phyloP scores from a whole-genome alignment of 768 basidiomycete genomes.

The Suillus paluster region DNA sequence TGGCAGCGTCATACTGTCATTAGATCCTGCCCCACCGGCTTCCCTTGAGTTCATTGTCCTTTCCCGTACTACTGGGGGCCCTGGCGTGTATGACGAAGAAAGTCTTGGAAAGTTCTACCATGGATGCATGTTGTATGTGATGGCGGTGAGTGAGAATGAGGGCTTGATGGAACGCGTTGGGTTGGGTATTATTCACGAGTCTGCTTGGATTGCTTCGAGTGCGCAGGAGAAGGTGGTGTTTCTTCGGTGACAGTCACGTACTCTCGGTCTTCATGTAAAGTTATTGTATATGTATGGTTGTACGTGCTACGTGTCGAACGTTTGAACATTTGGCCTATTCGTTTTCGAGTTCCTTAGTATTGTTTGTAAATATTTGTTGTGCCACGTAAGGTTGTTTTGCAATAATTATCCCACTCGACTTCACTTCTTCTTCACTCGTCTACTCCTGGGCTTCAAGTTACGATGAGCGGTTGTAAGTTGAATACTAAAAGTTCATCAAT shows the following conservation, averaged over 20 bases:
- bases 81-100: conserved; percentile 18
- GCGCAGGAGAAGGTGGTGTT: not conserved
- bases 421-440: conserved; percentile 23
- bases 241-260: too few species aligned
- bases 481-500: not conserved
- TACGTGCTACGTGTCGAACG: too few species aligned
- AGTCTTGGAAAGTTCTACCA: conserved; percentile 16
- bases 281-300: not conserved
- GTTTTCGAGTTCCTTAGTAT: too few species aligned
- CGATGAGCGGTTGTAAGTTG: conserved; percentile 82
- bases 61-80: conserved; percentile 10
- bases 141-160: conserved; percentile 19
- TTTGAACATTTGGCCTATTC: too few species aligned
- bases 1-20: conserved; percentile 21
- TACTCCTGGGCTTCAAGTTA: conserved; percentile 36
- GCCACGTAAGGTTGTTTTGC: conserved; percentile 5
- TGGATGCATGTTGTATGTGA: conserved; percentile 24
- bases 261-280: too few species aligned
- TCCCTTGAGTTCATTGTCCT: conserved; percentile 22
- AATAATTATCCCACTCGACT: conserved; percentile 7
- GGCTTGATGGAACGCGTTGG: conserved; percentile 23
- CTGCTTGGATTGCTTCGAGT: conserved; percentile 17
- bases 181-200: conserved; percentile 20
- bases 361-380: conserved; percentile 3
- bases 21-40: conserved; percentile 4